A percentile compares a stretch with the other conserved stretches of the same genome.
phyloP scores from a whole-genome alignment of 2,329 filamentous ascomycete genomes.

The Calcarisporium arbuscula region DNA sequence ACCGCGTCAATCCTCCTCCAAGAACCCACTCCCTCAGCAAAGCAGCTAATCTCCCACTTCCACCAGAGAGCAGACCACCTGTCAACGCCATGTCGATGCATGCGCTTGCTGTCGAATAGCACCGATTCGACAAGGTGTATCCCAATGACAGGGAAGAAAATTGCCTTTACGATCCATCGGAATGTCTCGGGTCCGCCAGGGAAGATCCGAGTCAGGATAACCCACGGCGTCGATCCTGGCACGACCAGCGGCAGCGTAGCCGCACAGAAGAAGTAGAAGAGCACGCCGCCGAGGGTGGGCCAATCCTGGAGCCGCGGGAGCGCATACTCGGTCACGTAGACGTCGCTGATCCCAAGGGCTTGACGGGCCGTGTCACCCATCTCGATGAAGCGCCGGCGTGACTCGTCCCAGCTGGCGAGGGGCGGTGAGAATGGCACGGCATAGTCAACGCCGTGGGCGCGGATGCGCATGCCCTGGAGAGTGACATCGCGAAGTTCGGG shows the following conservation, averaged over 20 bases:
- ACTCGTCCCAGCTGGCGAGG: conserved; percentile 60
- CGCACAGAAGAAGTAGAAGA: conserved; percentile 48
- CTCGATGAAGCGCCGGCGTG: conserved; percentile 63
- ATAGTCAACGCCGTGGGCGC: conserved; percentile 35
- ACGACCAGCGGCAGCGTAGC: conserved; percentile 42
- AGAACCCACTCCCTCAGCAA: conserved; percentile 47
- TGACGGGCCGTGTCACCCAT: conserved; percentile 56
- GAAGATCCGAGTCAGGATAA: conserved; percentile 41
- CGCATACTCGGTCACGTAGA: conserved; percentile 34
- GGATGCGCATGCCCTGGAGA: conserved; percentile 57
- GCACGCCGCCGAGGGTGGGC: conserved; percentile 47
- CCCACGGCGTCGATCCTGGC: conserved; percentile 44
- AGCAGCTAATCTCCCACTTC: conserved; percentile 45
- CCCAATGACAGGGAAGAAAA: conserved; percentile 53
- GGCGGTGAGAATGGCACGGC: conserved; percentile 63
- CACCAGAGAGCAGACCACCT: conserved; percentile 44
- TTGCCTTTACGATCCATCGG: conserved; percentile 48
- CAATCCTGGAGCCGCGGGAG: conserved; percentile 39
- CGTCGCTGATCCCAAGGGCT: conserved; percentile 51
- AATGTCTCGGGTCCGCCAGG: conserved; percentile 54
- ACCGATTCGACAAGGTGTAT: conserved; percentile 62
- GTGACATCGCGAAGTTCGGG: conserved; percentile 61
- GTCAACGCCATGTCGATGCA: conserved; percentile 42
- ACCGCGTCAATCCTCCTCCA: conserved; percentile 46
- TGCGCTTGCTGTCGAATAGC: conserved; percentile 41